Base-by-base conservation (phyloP, 495 filamentous ascomycete species). In the Podospora tetraspora region DNA sequence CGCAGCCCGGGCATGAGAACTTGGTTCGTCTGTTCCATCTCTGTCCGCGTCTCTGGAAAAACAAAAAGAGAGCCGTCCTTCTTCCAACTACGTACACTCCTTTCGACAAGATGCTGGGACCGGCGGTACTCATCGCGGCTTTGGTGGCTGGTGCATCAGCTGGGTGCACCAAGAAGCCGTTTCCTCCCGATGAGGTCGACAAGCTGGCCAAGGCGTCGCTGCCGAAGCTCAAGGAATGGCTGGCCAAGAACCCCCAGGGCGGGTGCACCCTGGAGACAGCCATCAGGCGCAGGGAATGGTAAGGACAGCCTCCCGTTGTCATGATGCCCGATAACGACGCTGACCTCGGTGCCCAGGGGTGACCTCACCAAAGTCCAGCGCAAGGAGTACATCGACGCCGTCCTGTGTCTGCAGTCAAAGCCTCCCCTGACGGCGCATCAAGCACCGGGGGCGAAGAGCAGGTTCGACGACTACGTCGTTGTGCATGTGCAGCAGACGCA, bases 391-490 rank as follows among this genome's bases (percentile, higher is more conserved):
- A 90, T 87, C 64, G 72, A 84, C 43, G 88, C 90, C 4, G 85
- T 92, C 8, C 77, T 86, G 24, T 93, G 91, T 69, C 71, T 93
- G 11, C 80, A 84, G 63, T 71, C 71, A 12, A 80, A 83, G 71
- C 84, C 89, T 0, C 70, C 86, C 3, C 79, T 52, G 79, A 83
- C 65, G 25, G 75, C 13, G 21, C 70, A 24, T 29, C 62, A 69
- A 30, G 72, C 75, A 0, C 79, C 79, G 1, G 81, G 80, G 0
- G 75, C 78, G 2, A 72, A 77, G 16, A 73, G 71, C 60, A 70
- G 78, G 23, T 89, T 85, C 66, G 90, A 92, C 78, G 89, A 92
- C 72, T 91, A 91, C 68, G 81, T 88, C n/a, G 86, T 82, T 3
- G 80, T 84, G 10, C 90, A 92, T 71, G 87, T 91, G 65, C 84